phyloP scores from a whole-genome alignment of 2,329 filamentous ascomycete genomes.

The Grosmannia huntii region DNA sequence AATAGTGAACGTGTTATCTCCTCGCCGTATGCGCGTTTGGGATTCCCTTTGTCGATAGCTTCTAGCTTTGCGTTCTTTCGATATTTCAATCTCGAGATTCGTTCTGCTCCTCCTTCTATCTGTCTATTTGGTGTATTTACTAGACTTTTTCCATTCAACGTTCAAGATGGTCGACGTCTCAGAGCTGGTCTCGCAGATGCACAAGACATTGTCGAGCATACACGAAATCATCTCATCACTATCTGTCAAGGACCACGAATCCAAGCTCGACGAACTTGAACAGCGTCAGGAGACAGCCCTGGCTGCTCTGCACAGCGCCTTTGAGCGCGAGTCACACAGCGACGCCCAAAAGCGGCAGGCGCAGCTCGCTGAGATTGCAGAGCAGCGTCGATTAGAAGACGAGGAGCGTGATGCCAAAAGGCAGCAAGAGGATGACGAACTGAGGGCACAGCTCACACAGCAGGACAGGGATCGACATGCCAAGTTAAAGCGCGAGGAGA shows the following conservation, averaged over 20 bases:
- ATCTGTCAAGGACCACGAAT: slow-evolving; percentile 20
- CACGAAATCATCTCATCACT: slow-evolving; percentile 23
- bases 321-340: slow-evolving; percentile 19
- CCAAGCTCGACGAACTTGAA: slow-evolving; percentile 26
- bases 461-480: slow-evolving; percentile 20
- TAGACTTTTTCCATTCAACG: no score
- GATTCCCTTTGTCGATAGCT: no score
- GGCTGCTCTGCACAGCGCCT: slow-evolving; percentile 18
- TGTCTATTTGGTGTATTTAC: background rate
- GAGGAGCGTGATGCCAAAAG: slow-evolving; percentile 25
- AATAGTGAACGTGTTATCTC: no score
- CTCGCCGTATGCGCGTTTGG: no score
- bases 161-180: slow-evolving; percentile 21
- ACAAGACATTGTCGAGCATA: slow-evolving; percentile 27
- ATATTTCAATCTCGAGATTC: no score
- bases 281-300: slow-evolving; percentile 22
- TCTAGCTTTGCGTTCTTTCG: no score
- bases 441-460: slow-evolving; percentile 14
- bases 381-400: slow-evolving; percentile 26
- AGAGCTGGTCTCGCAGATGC: slow-evolving; percentile 28
- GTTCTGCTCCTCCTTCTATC: background rate
- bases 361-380: slow-evolving; percentile 21
- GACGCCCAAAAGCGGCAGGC: slow-evolving; percentile 17
- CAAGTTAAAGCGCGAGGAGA: slow-evolving; percentile 18
- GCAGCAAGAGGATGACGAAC: slow-evolving; percentile 23